Evolutionary conservation across 2,329 filamentous ascomycete genomes (phyloP).

Genomic region (Penicillium griseofulvum): DNA sequence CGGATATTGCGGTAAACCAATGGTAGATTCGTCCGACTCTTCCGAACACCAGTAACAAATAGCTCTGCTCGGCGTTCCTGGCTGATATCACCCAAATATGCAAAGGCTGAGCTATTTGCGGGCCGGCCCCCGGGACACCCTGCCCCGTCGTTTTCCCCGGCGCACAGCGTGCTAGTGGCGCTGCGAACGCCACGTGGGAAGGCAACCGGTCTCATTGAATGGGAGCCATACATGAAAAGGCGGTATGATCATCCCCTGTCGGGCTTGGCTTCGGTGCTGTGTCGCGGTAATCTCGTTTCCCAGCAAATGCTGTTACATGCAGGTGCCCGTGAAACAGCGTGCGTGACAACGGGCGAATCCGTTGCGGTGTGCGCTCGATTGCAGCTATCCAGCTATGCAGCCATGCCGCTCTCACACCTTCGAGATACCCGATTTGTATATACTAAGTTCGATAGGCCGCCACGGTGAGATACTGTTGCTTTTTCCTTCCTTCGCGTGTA

Average conservation of each 20-base stretch:
- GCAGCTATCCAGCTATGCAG: not conserved
- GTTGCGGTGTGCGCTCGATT: slow-evolving; percentile 14
- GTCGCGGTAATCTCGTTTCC: not conserved
- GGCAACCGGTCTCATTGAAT: slow-evolving; percentile 9
- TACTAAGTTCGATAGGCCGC: not conserved
- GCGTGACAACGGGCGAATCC: not conserved
- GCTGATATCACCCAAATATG: not conserved
- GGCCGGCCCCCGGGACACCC: not conserved
- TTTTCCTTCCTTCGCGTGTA: not conserved
- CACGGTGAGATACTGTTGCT: not conserved
- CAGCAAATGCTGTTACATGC: not conserved
- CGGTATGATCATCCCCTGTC: slow-evolving; percentile 13
- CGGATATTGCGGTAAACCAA: slow-evolving; percentile 4
- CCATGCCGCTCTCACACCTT: not conserved
- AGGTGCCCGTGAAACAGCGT: slow-evolving; percentile 3
- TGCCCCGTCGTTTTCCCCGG: not conserved
- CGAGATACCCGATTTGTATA: not conserved
- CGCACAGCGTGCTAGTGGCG: not conserved
- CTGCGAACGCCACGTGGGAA: slow-evolving; percentile 20
- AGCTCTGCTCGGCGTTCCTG: not conserved
- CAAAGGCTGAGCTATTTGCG: slow-evolving; percentile 3
- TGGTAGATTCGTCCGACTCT: not conserved
- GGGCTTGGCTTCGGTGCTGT: slow-evolving; percentile 5
- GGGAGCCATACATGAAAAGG: slow-evolving; percentile 10
- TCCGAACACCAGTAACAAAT: not conserved